Evolutionary conservation across 2,329 filamentous ascomycete genomes (phyloP), one percentile per base, ranked within the genome.

Genomic region (Fusarium sp.): DNA sequence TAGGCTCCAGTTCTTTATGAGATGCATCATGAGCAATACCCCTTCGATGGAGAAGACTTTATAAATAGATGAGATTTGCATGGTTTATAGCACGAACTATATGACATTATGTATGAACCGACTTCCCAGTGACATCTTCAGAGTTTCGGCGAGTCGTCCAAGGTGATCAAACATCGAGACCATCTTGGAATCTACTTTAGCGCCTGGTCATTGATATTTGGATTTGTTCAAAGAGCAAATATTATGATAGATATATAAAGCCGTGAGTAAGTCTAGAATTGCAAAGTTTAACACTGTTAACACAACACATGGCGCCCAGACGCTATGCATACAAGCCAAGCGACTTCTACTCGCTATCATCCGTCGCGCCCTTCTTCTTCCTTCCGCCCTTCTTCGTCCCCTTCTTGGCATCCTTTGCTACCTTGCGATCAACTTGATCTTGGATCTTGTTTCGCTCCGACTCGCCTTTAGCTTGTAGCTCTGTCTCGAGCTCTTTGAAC

Each of bases 381-480:
- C 78, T 83, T 63, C 79, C 62, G 3, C 57, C 69, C 55, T 64
- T 72, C 66, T 66, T 74, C 3, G 61, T 34, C 20, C 72, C 72
- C 28, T 80, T 81, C 47, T 81, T 79, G 27, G 83, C 82, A 60
- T 86, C 87, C 75, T 90, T 90, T 68, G 85, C 88, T 27, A 84
- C 79, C 81, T 93, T 95, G 76, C 90, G 90, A 70, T 96, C 91
- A 13, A 93, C 92, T 81, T 96, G 92, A 37, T 89, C 91, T 79
- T 92, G 89, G 54, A 95, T 86, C 78, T 92, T 93, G 67, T 87
- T 86, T 55, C 96, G 85, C 81, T 97, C 93, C 12, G 82, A 83
- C 20, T 83, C 85, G 1, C 96, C 96, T 75, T 88, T 83, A 40
- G 86, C 88, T 61, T 91, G 86, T 71, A 98, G 78, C 51, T 88